These are phyloP conservation scores for Pseudogymnoascus sp. DNA, from an alignment of 2,329 filamentous ascomycete species.

Conservation along the genomic window DNA sequence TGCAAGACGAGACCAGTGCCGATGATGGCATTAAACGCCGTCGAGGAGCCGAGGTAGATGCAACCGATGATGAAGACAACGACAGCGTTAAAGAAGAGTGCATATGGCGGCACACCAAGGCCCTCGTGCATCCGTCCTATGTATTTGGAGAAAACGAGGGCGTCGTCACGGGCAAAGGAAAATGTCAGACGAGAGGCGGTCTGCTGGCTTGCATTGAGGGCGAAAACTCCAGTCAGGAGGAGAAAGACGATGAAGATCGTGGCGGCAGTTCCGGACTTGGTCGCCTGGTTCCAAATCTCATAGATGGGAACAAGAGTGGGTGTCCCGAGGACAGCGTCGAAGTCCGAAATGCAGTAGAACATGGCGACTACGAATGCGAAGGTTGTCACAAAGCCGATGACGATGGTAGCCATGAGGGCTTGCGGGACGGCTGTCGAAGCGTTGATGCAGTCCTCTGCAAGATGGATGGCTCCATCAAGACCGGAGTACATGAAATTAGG, in stretches of 20 bases:
- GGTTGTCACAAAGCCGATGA: conserved; percentile 36
- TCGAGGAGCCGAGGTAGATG: conserved; percentile 60
- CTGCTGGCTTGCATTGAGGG: background rate
- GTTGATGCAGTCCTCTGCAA: conserved; percentile 33
- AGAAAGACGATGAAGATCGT: background rate
- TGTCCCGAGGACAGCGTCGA: conserved; percentile 28
- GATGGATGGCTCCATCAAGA: conserved; percentile 38
- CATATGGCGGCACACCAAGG: conserved; percentile 59
- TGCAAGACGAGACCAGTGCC: conserved; percentile 64
- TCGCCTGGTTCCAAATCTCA: conserved; percentile 2
- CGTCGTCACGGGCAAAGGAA: conserved; percentile 55
- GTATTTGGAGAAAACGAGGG: conserved; percentile 51
- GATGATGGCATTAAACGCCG: conserved; percentile 65
- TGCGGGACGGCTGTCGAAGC: conserved; percentile 5
- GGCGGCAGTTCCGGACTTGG: background rate
- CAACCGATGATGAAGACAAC: conserved; percentile 60
- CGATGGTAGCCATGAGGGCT: conserved; percentile 26
- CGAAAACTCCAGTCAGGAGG: background rate
- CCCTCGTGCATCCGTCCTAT: conserved; percentile 54
- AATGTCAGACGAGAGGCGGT: background rate
- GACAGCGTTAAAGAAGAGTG: conserved; percentile 51
- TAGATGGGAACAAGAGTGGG: conserved; percentile 30
- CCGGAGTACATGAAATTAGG: conserved; percentile 32
- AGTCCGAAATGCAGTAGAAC: conserved; percentile 38
- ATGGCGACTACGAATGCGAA: conserved; percentile 35